phyloP scores from a whole-genome alignment of 306 rosid species.

The Sesbania bispinosa region DNA sequence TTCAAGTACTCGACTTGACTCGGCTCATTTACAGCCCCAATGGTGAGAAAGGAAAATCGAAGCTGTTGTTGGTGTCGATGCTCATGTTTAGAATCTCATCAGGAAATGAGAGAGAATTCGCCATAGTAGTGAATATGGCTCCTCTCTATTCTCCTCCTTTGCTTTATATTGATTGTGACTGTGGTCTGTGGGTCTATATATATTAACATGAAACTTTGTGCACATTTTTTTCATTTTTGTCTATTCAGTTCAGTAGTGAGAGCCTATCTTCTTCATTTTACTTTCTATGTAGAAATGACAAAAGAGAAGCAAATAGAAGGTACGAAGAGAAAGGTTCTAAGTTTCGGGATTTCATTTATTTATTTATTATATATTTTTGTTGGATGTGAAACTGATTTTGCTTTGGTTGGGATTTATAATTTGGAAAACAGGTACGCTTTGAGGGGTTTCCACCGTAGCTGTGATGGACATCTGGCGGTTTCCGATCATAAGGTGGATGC shows the following conservation, averaged over 20 bases:
- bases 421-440: conserved; percentile 48
- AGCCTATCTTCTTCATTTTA: no score
- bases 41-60: not conserved
- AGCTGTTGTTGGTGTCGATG: not conserved
- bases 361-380: not conserved
- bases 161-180: no score
- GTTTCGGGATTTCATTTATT: not conserved
- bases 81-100: conserved; percentile 42
- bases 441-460: conserved; percentile 72
- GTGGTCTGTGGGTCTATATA: conserved; percentile 11
- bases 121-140: conserved; percentile 28
- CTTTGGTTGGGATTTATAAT: no score
- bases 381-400: conserved; percentile 57
- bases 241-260: no score
- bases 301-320: not conserved
- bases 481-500: conserved; percentile 10
- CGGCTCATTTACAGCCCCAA: no score
- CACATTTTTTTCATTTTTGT: no score
- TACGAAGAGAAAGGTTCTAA: not conserved
- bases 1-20: no score
- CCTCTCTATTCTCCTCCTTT: conserved; percentile 45
- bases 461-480: conserved; percentile 64
- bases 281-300: no score
- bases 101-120: conserved; percentile 44
- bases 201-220: not conserved